A percentile compares a stretch with the other conserved stretches of the same genome.
phyloP scores from a whole-genome alignment of 2,329 filamentous ascomycete genomes.

The Fusarium sambucinum region DNA sequence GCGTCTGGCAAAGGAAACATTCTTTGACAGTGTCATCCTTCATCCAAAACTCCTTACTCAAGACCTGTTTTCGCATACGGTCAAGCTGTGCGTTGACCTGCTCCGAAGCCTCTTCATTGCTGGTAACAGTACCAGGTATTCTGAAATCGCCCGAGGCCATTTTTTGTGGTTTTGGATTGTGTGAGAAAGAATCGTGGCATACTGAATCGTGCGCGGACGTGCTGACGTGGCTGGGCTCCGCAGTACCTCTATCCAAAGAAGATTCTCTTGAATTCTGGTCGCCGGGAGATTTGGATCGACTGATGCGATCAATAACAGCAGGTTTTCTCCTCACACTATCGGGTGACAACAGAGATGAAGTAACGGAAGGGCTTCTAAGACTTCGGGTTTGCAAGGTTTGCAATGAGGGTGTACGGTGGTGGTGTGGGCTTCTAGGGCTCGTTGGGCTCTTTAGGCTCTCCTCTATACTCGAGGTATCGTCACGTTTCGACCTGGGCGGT shows the following conservation, averaged over 20 bases:
- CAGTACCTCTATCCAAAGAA: conserved; percentile 68
- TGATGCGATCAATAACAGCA: conserved; percentile 68
- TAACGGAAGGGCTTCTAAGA: conserved; percentile 51
- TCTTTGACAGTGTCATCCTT: conserved; percentile 98
- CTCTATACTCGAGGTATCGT: conserved; percentile 61
- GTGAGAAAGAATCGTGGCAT: conserved; percentile 67
- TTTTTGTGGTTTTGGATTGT: conserved; percentile 59
- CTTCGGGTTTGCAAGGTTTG: conserved; percentile 56
- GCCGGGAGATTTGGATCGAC: conserved; percentile 58
- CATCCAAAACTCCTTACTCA: conserved; percentile 99
- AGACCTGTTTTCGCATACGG: conserved; percentile 84
- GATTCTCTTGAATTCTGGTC: conserved; percentile 67
- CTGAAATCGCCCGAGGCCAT: conserved; percentile 61
- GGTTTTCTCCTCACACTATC: conserved; percentile 60
- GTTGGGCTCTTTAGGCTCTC: conserved; percentile 61
- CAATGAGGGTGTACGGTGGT: conserved; percentile 50
- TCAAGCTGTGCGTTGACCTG: conserved; percentile 71
- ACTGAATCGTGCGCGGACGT: conserved; percentile 70
- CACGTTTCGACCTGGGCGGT: conserved; percentile 53
- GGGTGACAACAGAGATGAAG: conserved; percentile 54
- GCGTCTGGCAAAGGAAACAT: conserved; percentile 90
- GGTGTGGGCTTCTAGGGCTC: conserved; percentile 57
- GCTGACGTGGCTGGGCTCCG: conserved; percentile 68
- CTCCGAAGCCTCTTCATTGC: conserved; percentile 67
- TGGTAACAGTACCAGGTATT: conserved; percentile 68